Evolutionary conservation across 441 rosid genomes (phyloP), one percentile per base, ranked within the genome.

Genomic region (Arabidopsis lyrata): DNA sequence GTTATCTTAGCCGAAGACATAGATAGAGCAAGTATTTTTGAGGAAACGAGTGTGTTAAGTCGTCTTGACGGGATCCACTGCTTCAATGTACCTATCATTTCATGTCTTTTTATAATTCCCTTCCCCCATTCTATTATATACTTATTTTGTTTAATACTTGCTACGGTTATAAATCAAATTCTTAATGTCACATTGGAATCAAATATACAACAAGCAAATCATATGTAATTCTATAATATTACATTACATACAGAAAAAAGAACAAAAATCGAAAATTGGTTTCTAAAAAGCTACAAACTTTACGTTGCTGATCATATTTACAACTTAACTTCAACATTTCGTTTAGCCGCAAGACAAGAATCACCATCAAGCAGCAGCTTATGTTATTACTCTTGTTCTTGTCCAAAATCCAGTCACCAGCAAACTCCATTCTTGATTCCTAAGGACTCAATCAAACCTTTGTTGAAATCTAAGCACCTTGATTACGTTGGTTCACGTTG

Each of bases 401-500:
- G 27, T 15, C 66, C 57, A 15, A 64, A 60, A 38, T 14, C 53
- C 57, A 70, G 31, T 16, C 66, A 63, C 60, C 9, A 71, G 8
- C 15, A 41, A 49, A 50, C 27, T 50, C 24, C 62, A 64, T 39
- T 70, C 47, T 63, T 44, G 39, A 52, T 34, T 42, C 14, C 32
- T 59, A 50, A 34, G 3, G 47, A 34, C n/a, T 60, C 50, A 53
- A 61, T 61, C 52, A 53, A 61, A 20, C 68, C 29, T 47, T 66
- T 56, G 65, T 22, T 50, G 49, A 50, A 22, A 50, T 60, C 63
- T 31, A 2, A 41, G 18, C 54, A 42, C 58, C 49, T 57, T n/a
- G 3, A 10, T 15, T 77, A 77, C 39, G 76, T 80, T 48, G 96
- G 86, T 62, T 93, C 91, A 5, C 79, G 88, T 49, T 81, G 86